Percentiles rank a stretch among this genome's conserved stretches.
Conservation (phyloP, 2,329 filamentous ascomycete species). For the Colletotrichum somersetense region DNA sequence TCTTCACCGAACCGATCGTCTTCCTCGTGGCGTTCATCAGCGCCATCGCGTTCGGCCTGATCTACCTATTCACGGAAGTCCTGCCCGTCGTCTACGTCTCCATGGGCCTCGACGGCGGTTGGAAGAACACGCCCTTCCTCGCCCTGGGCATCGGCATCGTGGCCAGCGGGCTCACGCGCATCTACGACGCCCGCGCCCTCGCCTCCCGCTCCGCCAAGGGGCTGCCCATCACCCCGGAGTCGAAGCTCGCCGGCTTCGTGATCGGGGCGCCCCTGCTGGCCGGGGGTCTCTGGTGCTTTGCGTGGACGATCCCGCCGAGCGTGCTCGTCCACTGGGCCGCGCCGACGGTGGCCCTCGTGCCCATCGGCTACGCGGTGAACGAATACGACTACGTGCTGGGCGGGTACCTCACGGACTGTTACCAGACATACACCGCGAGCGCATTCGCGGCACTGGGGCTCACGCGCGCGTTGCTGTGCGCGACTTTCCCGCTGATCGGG, state of each 20-base stretch:
- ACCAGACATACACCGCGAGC: slow-evolving; percentile 23
- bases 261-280: slow-evolving; percentile 58
- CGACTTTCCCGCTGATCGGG: slow-evolving; percentile 21
- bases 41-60: slow-evolving; percentile 22
- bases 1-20: slow-evolving; percentile 33
- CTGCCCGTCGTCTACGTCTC: slow-evolving; percentile 8
- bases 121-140: slow-evolving; percentile 23
- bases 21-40: slow-evolving; percentile 19
- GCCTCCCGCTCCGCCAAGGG: slow-evolving; percentile 6
- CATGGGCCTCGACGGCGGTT: slow-evolving; percentile 11
- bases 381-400: slow-evolving; percentile 51
- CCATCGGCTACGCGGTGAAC: slow-evolving; percentile 61
- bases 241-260: slow-evolving; percentile 50
- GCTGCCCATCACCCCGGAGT: slow-evolving; percentile 38
- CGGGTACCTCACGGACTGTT: slow-evolving; percentile 30
- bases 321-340: slow-evolving; percentile 54
- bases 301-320: slow-evolving; percentile 60
- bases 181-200: slow-evolving; percentile 9
- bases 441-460: slow-evolving; percentile 17
- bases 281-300: slow-evolving; percentile 59
- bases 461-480: slow-evolving; percentile 9
- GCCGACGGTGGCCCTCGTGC: slow-evolving; percentile 54
- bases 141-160: slow-evolving; percentile 11
- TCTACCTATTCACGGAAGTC: slow-evolving; percentile 30
- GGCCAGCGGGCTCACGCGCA: slow-evolving; percentile 7